These are phyloP conservation scores for Candida broadrunensis DNA, from an alignment of 805 yeast genomes.

Conservation along the genomic window DNA sequence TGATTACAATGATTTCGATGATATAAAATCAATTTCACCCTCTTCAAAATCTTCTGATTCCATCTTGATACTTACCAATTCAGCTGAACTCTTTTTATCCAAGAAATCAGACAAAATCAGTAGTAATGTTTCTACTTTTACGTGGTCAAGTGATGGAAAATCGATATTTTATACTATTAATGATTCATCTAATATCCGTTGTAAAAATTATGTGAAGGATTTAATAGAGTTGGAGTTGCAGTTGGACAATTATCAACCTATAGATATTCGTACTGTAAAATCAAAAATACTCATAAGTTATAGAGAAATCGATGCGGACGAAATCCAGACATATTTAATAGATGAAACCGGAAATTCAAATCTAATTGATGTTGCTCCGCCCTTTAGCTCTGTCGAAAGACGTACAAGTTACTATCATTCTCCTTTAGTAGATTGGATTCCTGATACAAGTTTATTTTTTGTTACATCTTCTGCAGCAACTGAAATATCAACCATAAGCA, in stretches of 20 bases:
- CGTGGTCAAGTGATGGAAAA: neutral
- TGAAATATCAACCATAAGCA: slow-evolving; percentile 35
- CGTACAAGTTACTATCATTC: slow-evolving; percentile 44
- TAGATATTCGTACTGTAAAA: neutral
- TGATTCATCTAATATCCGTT: neutral
- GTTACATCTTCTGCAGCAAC: slow-evolving; percentile 63
- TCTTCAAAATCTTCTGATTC: slow-evolving; percentile 14
- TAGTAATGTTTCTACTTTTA: slow-evolving; percentile 3
- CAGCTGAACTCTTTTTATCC: neutral
- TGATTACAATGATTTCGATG: neutral
- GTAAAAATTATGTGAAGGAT: neutral
- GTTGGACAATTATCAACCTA: slow-evolving; percentile 1
- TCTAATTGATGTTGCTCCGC: slow-evolving; percentile 44
- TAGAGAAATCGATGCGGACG: slow-evolving; percentile 14
- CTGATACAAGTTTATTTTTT: slow-evolving; percentile 27
- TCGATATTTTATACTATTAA: neutral
- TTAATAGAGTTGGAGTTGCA: neutral
- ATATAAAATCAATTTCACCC: slow-evolving; percentile 14
- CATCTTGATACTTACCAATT: slow-evolving; percentile 12
- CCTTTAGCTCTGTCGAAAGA: slow-evolving; percentile 51
- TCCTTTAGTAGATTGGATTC: slow-evolving; percentile 40
- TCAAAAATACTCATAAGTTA: slow-evolving; percentile 11
- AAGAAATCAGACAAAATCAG: neutral
- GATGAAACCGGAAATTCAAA: slow-evolving; percentile 1
- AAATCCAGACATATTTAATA: slow-evolving; percentile 21